These are phyloP conservation scores for Syncephalastrum racemosum DNA, from an alignment of 371 early-diverging fungal genomes.

Conservation along the genomic window DNA sequence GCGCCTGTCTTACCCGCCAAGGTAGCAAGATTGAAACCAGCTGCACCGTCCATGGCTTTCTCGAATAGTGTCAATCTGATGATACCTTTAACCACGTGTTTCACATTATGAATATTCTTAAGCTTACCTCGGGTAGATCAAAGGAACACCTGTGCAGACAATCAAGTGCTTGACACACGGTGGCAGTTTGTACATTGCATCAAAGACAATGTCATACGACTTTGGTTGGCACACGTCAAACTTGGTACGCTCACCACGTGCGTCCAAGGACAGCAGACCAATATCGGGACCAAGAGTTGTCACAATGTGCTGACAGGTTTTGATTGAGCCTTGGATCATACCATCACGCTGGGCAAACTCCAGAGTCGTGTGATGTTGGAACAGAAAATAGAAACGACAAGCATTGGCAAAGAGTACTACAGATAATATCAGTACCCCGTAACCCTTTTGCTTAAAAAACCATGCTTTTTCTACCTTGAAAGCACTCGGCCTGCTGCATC, in stretches of 20 bases:
- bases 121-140: slow-evolving; percentile 60
- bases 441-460: neutral
- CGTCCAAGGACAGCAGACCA: slow-evolving; percentile 69
- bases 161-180: slow-evolving; percentile 63
- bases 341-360: slow-evolving; percentile 60
- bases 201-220: slow-evolving; percentile 65
- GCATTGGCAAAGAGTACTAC: slow-evolving; percentile 50
- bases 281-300: slow-evolving; percentile 69
- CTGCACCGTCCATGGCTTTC: slow-evolving; percentile 52
- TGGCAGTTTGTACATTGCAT: slow-evolving; percentile 43
- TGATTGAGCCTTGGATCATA: slow-evolving; percentile 29
- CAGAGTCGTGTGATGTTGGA: slow-evolving; percentile 82
- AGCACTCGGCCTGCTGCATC: slow-evolving; percentile 59
- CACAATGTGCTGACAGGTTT: slow-evolving; percentile 32
- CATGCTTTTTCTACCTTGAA: slow-evolving; percentile 27
- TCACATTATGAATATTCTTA: too few relatives aligned
- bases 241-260: slow-evolving; percentile 77
- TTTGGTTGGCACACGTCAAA: slow-evolving; percentile 58
- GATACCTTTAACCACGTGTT: too few relatives aligned
- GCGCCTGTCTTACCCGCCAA: slow-evolving; percentile 40
- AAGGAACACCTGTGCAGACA: slow-evolving; percentile 72
- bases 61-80: slow-evolving; percentile 64
- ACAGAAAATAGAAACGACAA: slow-evolving; percentile 78
- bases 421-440: too few relatives aligned
- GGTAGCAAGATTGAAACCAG: slow-evolving; percentile 35